A percentile compares a stretch with the other conserved stretches of the same genome.
Evolutionary conservation across 2,329 filamentous ascomycete species (phyloP).

Genomic region (Clonostachys sp.): DNA sequence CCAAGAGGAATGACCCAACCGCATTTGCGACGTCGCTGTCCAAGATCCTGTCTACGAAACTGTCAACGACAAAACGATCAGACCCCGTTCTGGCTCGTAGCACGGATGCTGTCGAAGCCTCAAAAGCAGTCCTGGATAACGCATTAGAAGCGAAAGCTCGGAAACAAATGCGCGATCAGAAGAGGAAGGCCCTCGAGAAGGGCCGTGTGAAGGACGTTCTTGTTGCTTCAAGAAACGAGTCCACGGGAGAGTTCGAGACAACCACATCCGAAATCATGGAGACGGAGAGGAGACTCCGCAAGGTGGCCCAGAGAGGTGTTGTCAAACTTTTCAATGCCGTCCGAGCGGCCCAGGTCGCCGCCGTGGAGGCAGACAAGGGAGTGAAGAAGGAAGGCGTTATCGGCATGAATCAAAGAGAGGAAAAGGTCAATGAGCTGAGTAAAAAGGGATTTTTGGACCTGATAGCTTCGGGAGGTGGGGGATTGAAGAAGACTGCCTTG

Average conservation of each 20-base stretch:
- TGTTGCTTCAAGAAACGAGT: constrained; percentile 52
- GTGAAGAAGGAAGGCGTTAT: constrained; percentile 69
- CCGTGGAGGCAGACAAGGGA: constrained; percentile 68
- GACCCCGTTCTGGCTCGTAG: constrained; percentile 92
- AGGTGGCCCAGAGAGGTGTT: constrained; percentile 89
- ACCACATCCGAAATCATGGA: constrained; percentile 56
- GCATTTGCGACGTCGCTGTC: constrained; percentile 91
- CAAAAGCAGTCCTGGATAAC: constrained; percentile 67
- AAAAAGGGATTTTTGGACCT: constrained; percentile 94
- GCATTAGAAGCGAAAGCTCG: constrained; percentile 79
- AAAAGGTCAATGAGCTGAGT: constrained; percentile 91
- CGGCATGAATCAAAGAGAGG: constrained; percentile 74
- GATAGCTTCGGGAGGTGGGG: constrained; percentile 64
- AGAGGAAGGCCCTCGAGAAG: constrained; percentile 74
- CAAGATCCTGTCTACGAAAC: constrained; percentile 87
- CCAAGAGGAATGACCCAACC: constrained; percentile 86
- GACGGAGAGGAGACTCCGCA: constrained; percentile 74
- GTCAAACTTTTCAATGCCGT: constrained; percentile 97
- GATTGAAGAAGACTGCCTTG: constrained; percentile 52
- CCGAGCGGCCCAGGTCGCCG: constrained; percentile 85
- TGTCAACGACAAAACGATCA: constrained; percentile 73
- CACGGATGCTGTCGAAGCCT: constrained; percentile 66
- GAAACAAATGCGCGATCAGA: constrained; percentile 75
- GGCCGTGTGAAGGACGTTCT: constrained; percentile 86
- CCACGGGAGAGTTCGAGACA: constrained; percentile 30